Base-by-base conservation (phyloP, 2,329 filamentous ascomycete genomes). In the Dothideomycetes sp. region DNA sequence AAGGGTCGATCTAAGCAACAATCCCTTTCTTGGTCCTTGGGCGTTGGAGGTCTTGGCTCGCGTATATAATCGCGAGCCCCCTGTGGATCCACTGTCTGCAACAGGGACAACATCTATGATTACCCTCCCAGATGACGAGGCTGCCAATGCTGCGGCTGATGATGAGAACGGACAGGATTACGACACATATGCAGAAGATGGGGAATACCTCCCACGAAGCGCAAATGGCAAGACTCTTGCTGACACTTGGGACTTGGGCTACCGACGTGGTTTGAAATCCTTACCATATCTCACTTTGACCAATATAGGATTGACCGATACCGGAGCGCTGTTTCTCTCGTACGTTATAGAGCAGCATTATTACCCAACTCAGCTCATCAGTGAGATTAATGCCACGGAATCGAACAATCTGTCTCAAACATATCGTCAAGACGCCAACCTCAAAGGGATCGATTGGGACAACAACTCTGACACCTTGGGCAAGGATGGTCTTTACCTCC, bases 11-110 rank as follows among this genome's bases (percentile, higher is more conserved):
- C 49, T 72, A 14, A 61, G 64, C 40, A 49, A 58, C 19, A 72
- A 72, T 37, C 35, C 50, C 4, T 44, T 66, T 11, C 51, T 58
- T 29, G 65, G 68, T 8, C 41, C 56, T 4, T 51, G 51, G 34
- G 65, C 64, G 2, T 51, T 71, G n/a, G 69, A 72, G 45, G 54
- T 65, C 16, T 49, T 72, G 10, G 52, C 59, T 7, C 54, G 62
- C 15, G 56, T 65, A 2, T 68, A 71, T 47, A 53, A 55, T 24
- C 41, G 43, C 14, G 56, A 62, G 41, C 50, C 46, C 15, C 37
- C 48, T 2, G 52, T 61, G 31, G 51, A 53, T 17, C 55, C 58
- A 3, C 48, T 53, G 14, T 45, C 53, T 5, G 44, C 51, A 7
- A 45, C 44, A 14, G 48, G 54, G 39, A 42, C 47, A 29, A 35